These are phyloP conservation scores for Oryza glumipatula DNA, from an alignment of 176 grass and related monocot species.

Conservation along the genomic window DNA sequence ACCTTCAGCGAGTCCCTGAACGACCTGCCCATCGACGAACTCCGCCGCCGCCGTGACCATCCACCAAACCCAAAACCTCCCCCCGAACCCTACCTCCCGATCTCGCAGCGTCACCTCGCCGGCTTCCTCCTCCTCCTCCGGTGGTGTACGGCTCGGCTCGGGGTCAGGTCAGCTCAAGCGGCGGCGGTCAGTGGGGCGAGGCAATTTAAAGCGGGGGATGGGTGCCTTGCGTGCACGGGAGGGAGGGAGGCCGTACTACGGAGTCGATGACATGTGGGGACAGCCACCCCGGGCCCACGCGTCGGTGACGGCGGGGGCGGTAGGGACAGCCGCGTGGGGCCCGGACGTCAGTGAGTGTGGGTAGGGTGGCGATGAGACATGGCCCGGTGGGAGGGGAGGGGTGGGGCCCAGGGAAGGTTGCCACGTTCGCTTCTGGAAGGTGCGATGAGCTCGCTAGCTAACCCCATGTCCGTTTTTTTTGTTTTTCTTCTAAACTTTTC, in stretches of 20 bases:
- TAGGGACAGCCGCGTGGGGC: fast-evolving
- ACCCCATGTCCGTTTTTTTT: slow-evolving; percentile 9
- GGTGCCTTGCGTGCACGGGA: slow-evolving; percentile 53
- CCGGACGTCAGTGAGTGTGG: background rate
- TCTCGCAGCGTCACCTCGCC: background rate
- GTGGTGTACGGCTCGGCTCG: background rate
- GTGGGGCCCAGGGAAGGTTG: slow-evolving; percentile 18
- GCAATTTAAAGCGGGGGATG: slow-evolving; percentile 45
- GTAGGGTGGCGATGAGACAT: background rate
- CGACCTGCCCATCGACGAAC: slow-evolving; percentile 58
- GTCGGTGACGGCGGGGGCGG: background rate
- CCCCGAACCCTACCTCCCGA: slow-evolving; percentile 35
- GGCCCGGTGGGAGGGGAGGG: no score
- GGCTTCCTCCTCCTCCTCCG: background rate
- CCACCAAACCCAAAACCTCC: slow-evolving; percentile 19
- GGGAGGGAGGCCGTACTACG: background rate
- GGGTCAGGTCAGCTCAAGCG: slow-evolving; percentile 25
- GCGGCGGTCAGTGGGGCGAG: slow-evolving; percentile 44
- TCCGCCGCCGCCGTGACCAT: slow-evolving; percentile 40
- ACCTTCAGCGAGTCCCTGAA: slow-evolving; percentile 95
- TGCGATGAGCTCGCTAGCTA: slow-evolving; percentile 5
- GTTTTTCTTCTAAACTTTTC: background rate
- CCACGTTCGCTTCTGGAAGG: slow-evolving; percentile 62
- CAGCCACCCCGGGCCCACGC: background rate
- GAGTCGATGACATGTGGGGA: background rate